Evolutionary conservation across 1,284 basidiomycete genomes (phyloP).

Genomic region (Cystobasidium sp.): DNA sequence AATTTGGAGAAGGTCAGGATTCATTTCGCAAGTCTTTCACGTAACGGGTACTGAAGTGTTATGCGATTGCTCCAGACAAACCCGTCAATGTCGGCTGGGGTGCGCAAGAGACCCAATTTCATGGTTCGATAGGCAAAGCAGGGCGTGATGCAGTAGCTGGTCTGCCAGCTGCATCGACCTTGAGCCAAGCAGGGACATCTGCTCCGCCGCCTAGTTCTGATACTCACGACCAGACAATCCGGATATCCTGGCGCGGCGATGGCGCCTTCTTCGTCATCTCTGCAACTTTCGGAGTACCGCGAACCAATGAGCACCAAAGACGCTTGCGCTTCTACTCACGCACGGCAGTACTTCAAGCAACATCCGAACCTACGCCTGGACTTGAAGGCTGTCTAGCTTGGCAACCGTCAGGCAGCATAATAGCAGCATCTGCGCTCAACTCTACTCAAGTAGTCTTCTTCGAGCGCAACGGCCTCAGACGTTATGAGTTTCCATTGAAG

Average conservation of each 20-base stretch:
- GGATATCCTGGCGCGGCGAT: conserved; percentile 92
- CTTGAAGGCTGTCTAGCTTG: conserved; percentile 81
- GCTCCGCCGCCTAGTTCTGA: conserved; percentile 47
- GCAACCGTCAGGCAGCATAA: conserved; percentile 83
- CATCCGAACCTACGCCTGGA: conserved; percentile 80
- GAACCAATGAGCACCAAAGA: conserved; percentile 62
- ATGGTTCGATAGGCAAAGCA: conserved; percentile 89
- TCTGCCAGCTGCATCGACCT: conserved; percentile 59
- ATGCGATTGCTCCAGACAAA: conserved; percentile 64
- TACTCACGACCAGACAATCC: conserved; percentile 70
- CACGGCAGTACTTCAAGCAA: conserved; percentile 76
- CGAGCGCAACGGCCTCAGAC: conserved; percentile 89
- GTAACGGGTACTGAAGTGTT: not conserved
- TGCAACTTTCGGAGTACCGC: conserved; percentile 9
- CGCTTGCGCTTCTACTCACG: conserved; percentile 81
- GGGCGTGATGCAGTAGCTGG: conserved; percentile 66
- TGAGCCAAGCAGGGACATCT: conserved; percentile 46
- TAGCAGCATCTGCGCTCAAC: conserved; percentile 71
- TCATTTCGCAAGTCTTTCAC: not conserved
- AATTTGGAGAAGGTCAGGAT: conserved; percentile 79
- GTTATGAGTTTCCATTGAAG: conserved; percentile 82
- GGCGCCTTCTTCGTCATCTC: conserved; percentile 86
- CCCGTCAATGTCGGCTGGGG: conserved; percentile 98
- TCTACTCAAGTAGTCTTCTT: conserved; percentile 80
- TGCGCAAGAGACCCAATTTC: conserved; percentile 94